These are phyloP conservation scores for Fusarium pseudonygamai DNA, from an alignment of 2,329 filamentous ascomycete genomes.

Conservation along the genomic window DNA sequence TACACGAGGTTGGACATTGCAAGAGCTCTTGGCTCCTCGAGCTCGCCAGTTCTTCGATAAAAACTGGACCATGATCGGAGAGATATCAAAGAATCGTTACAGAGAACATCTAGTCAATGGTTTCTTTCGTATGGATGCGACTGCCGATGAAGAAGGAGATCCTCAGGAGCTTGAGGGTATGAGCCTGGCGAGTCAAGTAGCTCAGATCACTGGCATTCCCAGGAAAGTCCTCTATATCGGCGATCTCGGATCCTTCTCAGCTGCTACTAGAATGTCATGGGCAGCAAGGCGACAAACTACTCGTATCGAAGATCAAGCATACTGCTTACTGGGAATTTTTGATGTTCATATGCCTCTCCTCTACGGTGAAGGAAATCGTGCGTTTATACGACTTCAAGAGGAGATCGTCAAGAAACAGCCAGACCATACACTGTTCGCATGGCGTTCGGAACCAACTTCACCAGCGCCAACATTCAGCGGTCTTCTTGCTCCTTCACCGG, in stretches of 20 bases:
- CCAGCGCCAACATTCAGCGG: background rate
- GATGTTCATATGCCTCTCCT: conserved; percentile 44
- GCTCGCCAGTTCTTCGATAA: conserved; percentile 42
- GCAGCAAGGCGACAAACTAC: conserved; percentile 40
- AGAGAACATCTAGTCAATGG: background rate
- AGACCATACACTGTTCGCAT: conserved; percentile 9
- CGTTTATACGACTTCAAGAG: conserved; percentile 40
- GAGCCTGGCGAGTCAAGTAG: conserved; percentile 5
- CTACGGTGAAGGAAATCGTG: conserved; percentile 42
- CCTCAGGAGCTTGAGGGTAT: background rate
- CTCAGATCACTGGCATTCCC: conserved; percentile 38
- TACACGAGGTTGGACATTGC: conserved; percentile 38
- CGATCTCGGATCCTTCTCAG: conserved; percentile 20
- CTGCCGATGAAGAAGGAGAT: background rate
- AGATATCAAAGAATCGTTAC: conserved; percentile 22
- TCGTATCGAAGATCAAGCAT: conserved; percentile 42
- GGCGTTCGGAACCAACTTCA: background rate
- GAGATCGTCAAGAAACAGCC: conserved; percentile 27
- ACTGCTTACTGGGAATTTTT: conserved; percentile 45
- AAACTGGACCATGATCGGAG: conserved; percentile 41
- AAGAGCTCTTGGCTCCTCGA: conserved; percentile 44
- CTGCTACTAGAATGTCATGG: conserved; percentile 41
- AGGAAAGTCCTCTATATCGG: conserved; percentile 8
- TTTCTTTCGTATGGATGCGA: background rate
- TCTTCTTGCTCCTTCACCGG: conserved; percentile 6